phyloP scores from a whole-genome alignment of 345 rosid genomes.

The Passiflora organensis region DNA sequence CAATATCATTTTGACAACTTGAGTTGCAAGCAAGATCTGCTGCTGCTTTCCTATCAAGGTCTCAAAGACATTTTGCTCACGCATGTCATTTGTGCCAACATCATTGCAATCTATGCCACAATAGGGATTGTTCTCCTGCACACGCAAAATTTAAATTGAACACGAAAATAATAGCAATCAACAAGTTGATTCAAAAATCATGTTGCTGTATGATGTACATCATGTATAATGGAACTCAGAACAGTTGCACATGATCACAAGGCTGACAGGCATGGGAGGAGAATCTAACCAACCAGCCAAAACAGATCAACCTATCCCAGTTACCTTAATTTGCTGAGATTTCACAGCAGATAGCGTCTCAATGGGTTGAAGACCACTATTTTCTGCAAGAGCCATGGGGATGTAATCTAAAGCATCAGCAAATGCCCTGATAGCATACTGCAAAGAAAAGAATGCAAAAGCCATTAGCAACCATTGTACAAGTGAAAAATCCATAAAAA shows the following conservation, averaged over 20 bases:
- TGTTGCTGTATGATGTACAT: background rate
- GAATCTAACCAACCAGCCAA: too few species aligned
- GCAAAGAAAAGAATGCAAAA: constrained; percentile 16
- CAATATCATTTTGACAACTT: constrained; percentile 95
- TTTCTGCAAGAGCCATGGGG: constrained; percentile 97
- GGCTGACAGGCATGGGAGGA: too few species aligned
- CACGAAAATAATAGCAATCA: background rate
- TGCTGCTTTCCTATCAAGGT: constrained; percentile 94
- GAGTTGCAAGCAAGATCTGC: constrained; percentile 94
- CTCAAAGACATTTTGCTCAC: constrained; percentile 84
- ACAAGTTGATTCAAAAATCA: background rate
- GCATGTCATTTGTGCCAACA: constrained; percentile 88
- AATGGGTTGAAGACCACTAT: constrained; percentile 92
- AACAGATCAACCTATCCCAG: background rate
- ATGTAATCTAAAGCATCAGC: constrained; percentile 88
- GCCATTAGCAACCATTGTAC: background rate
- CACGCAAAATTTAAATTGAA: background rate
- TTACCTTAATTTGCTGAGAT: constrained; percentile 87
- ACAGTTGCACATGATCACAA: background rate
- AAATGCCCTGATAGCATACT: constrained; percentile 92
- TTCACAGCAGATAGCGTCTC: constrained; percentile 93
- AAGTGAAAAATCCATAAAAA: too few species aligned
- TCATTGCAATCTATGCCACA: constrained; percentile 93
- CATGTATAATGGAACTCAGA: background rate
- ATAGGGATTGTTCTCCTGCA: constrained; percentile 80